Evolutionary conservation across 192 early-diverging fungal genomes (phyloP), one percentile per base, ranked within the genome.

Genomic region (Linnemannia exigua): DNA sequence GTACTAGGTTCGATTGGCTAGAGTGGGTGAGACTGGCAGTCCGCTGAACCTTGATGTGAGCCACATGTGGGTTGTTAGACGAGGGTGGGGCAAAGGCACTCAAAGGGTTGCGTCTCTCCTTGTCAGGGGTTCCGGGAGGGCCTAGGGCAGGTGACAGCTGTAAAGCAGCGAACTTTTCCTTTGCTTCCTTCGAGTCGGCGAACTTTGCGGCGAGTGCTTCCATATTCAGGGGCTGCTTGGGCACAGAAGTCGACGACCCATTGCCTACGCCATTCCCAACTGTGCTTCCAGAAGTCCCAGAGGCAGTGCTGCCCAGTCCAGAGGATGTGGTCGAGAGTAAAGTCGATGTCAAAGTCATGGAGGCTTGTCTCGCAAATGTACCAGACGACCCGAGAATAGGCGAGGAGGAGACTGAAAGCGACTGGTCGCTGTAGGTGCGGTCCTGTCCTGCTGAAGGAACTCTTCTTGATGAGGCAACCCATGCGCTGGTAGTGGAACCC

Each of bases 31-130:
- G 69, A 71, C 83, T 85, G 31, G 83, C 83, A 50, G 83, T 85
- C 58, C 83, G 70, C 73, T 85, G 83, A 35, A 85, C 83, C 46
- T 85, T 85, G 51, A 84, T 84, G 22, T 78, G 66, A 17, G 81
- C 71, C 46, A 75, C 70, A 38, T 82, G 74, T 22, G 80, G 33
- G 20, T 75, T 69, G 35, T 31, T 36, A 3, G 76, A 63, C 7
- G 82, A 75, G 15, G 80, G 68, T 20, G 80, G 50, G 38, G n/a
- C 73, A 75, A 85, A 85, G 48, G 77, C 67, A 11, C 74, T 69
- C 72, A 79, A 71, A 15, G 83, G 83, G 28, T 67, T 48, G 47
- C 83, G 37, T 44, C 77, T 51, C 44, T 86, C 84, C 75, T 86
- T 86, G 74, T 86, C 84, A 16, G 63, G 36, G 12, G 68, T 58